These are phyloP conservation scores for Pachysolen tannophilus DNA, from an alignment of 805 yeast genomes.

Conservation along the genomic window DNA sequence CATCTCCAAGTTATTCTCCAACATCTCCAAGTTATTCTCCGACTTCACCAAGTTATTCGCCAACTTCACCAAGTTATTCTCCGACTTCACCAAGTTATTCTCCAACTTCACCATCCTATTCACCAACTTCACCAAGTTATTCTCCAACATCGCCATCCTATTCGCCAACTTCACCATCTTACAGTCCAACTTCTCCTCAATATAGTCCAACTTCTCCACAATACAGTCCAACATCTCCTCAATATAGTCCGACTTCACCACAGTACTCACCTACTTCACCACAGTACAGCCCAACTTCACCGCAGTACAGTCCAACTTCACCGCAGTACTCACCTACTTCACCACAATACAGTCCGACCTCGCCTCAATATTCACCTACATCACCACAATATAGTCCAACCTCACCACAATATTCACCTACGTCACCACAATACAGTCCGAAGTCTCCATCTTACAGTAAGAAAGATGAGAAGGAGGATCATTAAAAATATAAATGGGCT, in stretches of 20 bases:
- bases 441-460: slow-evolving; percentile 27
- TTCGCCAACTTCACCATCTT: slow-evolving; percentile 69
- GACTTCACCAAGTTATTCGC: slow-evolving; percentile 57
- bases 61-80: slow-evolving; percentile 50
- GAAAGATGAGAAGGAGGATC: slow-evolving; percentile 13
- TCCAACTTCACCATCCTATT: slow-evolving; percentile 76
- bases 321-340: slow-evolving; percentile 70
- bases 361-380: slow-evolving; percentile 49
- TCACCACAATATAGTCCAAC: slow-evolving; percentile 48
- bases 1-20: slow-evolving; percentile 70
- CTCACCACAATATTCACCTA: slow-evolving; percentile 34
- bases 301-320: slow-evolving; percentile 39
- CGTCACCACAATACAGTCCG: slow-evolving; percentile 39
- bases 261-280: slow-evolving; percentile 64
- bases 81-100: slow-evolving; percentile 66
- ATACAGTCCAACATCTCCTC: slow-evolving; percentile 54
- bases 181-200: slow-evolving; percentile 55
- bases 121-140: slow-evolving; percentile 67
- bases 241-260: slow-evolving; percentile 59
- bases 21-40: slow-evolving; percentile 76
- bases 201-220: slow-evolving; percentile 70
- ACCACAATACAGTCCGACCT: slow-evolving; percentile 56
- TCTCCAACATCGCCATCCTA: slow-evolving; percentile 77
- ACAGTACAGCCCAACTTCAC: slow-evolving; percentile 58
- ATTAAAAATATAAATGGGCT: too few relatives aligned